phyloP scores from a whole-genome alignment of 345 rosid genomes.

The Citrus medica region DNA sequence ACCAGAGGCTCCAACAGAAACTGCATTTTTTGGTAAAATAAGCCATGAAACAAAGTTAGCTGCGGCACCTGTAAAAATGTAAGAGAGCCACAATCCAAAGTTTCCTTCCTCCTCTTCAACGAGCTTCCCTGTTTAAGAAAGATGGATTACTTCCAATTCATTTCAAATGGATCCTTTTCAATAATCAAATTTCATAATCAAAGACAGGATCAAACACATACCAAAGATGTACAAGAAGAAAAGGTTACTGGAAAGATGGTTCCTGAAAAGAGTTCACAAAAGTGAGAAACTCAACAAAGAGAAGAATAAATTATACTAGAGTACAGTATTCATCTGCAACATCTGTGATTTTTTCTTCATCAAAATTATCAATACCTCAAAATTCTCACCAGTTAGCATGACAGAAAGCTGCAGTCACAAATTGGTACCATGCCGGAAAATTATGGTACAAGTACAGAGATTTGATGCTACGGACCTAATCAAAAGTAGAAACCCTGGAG shows the following conservation, averaged over 20 bases:
- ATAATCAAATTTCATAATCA: background rate
- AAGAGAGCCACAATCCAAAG: constrained; percentile 75
- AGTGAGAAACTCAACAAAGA: constrained; percentile 3
- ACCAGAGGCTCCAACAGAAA: constrained; percentile 93
- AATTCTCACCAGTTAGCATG: constrained; percentile 86
- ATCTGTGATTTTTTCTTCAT: background rate
- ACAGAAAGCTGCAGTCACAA: constrained; percentile 86
- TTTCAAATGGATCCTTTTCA: background rate
- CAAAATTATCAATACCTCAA: background rate
- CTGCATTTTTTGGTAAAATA: constrained; percentile 83
- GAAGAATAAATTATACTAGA: background rate
- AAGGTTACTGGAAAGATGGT: constrained; percentile 94
- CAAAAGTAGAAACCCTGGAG: background rate
- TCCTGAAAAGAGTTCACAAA: constrained; percentile 47
- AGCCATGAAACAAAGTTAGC: constrained; percentile 94
- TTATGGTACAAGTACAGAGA: constrained; percentile 75
- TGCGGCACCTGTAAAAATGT: constrained; percentile 78
- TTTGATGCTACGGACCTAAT: constrained; percentile 55
- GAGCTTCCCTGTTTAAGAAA: constrained; percentile 63
- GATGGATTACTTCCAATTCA: constrained; percentile 8
- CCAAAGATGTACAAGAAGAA: constrained; percentile 95
- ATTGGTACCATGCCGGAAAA: constrained; percentile 86
- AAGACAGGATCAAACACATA: constrained; percentile 34
- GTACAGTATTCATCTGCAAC: background rate
- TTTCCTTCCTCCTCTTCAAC: constrained; percentile 96